Conservation (phyloP, 2,329 filamentous ascomycete species). For the Penicillium sp. region DNA sequence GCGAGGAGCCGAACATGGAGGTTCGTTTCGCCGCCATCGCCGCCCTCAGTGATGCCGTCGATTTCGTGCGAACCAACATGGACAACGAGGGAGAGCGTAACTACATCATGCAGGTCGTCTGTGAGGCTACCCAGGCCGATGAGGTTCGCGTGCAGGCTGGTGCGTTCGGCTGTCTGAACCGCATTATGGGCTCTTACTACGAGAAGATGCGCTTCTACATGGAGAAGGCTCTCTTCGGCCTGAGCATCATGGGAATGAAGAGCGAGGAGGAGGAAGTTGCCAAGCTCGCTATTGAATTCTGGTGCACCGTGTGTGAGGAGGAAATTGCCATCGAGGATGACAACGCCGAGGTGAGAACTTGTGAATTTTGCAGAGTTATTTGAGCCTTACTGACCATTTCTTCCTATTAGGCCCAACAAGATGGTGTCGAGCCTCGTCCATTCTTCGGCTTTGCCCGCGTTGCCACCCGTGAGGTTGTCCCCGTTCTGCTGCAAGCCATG, state of each 20-base stretch:
- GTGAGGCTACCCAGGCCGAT: slow-evolving; percentile 93
- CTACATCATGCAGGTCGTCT: slow-evolving; percentile 99
- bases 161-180: slow-evolving; percentile 94
- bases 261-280: slow-evolving; percentile 95
- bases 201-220: slow-evolving; percentile 99
- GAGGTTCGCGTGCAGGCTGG: slow-evolving; percentile 92
- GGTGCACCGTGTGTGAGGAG: slow-evolving; percentile 99
- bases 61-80: slow-evolving; percentile 98
- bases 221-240: slow-evolving; percentile 97
- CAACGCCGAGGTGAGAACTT: slow-evolving; percentile 69
- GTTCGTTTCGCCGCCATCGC: slow-evolving; percentile 91
- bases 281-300: slow-evolving; percentile 98
- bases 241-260: slow-evolving; percentile 99
- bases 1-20: slow-evolving; percentile 89
- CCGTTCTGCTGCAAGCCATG: slow-evolving; percentile 82
- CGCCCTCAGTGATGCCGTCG: slow-evolving; percentile 91
- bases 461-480: slow-evolving; percentile 90
- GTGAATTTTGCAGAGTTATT: not conserved
- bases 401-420: slow-evolving; percentile 56
- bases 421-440: slow-evolving; percentile 80
- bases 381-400: not conserved
- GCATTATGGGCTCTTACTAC: slow-evolving; percentile 98
- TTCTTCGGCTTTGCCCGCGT: slow-evolving; percentile 97
- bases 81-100: slow-evolving; percentile 99
- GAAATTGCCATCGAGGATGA: slow-evolving; percentile 98